These are phyloP conservation scores for Blastobotrys peoriensis DNA, from an alignment of 805 yeast genomes.

Conservation along the genomic window DNA sequence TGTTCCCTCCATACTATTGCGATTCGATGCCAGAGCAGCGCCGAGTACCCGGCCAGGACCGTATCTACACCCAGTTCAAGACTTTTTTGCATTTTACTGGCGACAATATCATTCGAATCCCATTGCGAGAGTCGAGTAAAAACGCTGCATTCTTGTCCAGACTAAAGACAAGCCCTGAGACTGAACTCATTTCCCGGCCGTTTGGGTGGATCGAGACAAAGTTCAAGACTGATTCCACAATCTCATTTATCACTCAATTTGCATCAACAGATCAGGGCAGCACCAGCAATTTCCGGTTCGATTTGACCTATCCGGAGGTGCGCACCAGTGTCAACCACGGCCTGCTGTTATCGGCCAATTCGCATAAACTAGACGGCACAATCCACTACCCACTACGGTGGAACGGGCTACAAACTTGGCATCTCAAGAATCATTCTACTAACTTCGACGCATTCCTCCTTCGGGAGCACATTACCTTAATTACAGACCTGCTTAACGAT, in stretches of 20 bases:
- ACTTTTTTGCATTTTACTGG: constrained; percentile 54
- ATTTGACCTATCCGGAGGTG: constrained; percentile 52
- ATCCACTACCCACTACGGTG: constrained; percentile 71
- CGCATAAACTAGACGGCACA: constrained; percentile 48
- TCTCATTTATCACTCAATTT: constrained; percentile 43
- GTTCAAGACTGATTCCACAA: constrained; percentile 46
- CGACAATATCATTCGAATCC: constrained; percentile 64
- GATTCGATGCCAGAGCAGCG: constrained; percentile 44
- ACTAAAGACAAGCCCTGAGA: constrained; percentile 27
- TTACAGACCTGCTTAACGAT: constrained; percentile 70
- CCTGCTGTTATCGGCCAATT: constrained; percentile 56
- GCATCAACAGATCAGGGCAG: constrained; percentile 53
- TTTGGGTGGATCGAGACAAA: constrained; percentile 91
- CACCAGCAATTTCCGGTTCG: constrained; percentile 42
- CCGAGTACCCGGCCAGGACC: constrained; percentile 42
- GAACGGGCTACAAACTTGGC: constrained; percentile 77
- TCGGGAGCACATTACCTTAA: constrained; percentile 72
- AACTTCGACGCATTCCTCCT: constrained; percentile 58
- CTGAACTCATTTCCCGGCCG: constrained; percentile 43
- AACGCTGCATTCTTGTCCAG: constrained; percentile 42
- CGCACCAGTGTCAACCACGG: constrained; percentile 88
- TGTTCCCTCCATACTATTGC: constrained; percentile 62
- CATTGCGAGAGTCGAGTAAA: constrained; percentile 79
- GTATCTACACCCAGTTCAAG: constrained; percentile 55
- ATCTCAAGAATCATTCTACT: constrained; percentile 45